Evolutionary conservation across 1,139 yeast species (phyloP), one percentile per base, ranked within the genome.

Genomic region (Taphrina deformans): DNA sequence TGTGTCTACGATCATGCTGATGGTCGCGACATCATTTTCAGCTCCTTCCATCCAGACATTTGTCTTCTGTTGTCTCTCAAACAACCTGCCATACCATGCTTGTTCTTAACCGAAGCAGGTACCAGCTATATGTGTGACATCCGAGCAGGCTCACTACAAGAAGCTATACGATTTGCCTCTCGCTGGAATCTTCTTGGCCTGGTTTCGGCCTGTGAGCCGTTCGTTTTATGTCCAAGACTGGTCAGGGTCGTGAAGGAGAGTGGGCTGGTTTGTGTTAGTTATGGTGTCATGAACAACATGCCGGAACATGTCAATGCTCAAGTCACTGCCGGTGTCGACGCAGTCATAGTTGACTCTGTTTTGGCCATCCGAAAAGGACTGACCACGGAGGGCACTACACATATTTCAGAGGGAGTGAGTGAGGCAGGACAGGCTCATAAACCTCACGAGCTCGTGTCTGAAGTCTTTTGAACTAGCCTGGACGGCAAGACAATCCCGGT

Each of bases 251-350:
- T 69, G 26, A 93, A 93, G 74, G 86, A 91, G 21, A 84, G 88
- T 60, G 98, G 98, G 0, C 81, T 93, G 69, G 97, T 92, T 14
- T 92, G 97, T 76, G 96, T 93, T 65, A 89, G 97, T 0, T 93
- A 93, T 72, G 99, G 99, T 41, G 82, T 83, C 0, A 82, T 83
- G 73, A 93, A 93, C 75, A 93, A 93, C 72, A 86, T 85, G 55
- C 97, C 98, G 0, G 90, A 85, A 67, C 85, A 87, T 70, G 93
- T 96, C 40, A 86, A 85, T 71, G 79, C 88, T 67, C 97, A 93
- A 75, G 88, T 93, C 87, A 85, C 84, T 70, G 93, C 96, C 10
- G 98, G 98, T 14, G 97, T 93, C 7, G 98, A 93, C 79, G 99
- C 99, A 0, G 98, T 93, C 23, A 93, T 93, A 77, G 98, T 90